Conservation (phyloP, 2,329 filamentous ascomycete species). For the Trichoderma simmonsii region DNA sequence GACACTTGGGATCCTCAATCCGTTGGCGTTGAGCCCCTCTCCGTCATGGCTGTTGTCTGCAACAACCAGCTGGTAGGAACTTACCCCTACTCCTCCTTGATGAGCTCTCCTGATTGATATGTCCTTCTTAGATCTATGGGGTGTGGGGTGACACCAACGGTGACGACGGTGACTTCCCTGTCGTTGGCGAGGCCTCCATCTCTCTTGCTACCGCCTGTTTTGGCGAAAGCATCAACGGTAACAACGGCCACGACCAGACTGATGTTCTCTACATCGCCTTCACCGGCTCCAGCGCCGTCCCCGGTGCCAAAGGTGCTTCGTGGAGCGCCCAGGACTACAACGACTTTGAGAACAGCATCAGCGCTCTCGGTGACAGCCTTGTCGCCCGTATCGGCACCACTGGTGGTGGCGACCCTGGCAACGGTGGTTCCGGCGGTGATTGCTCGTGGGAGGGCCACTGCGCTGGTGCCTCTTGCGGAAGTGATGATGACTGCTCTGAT, state of each 20-base stretch:
- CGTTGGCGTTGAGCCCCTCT: slow-evolving; percentile 47
- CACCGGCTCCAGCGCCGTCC: slow-evolving; percentile 52
- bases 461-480: slow-evolving; percentile 14
- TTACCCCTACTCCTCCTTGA: not conserved
- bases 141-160: slow-evolving; percentile 63
- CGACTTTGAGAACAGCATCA: slow-evolving; percentile 54
- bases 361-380: slow-evolving; percentile 48
- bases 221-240: slow-evolving; percentile 50
- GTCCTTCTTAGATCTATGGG: slow-evolving; percentile 46
- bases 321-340: slow-evolving; percentile 51
- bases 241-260: slow-evolving; percentile 52
- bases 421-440: not conserved
- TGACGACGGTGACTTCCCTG: slow-evolving; percentile 43
- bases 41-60: slow-evolving; percentile 55
- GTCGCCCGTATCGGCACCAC: slow-evolving; percentile 35
- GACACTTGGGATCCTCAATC: slow-evolving; percentile 40
- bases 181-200: slow-evolving; percentile 57
- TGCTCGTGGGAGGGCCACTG: slow-evolving; percentile 23
- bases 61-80: slow-evolving; percentile 41
- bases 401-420: not conserved
- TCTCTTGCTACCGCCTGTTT: slow-evolving; percentile 57
- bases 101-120: not conserved
- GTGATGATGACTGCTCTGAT: slow-evolving; percentile 21
- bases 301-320: slow-evolving; percentile 49
- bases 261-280: slow-evolving; percentile 65